Evolutionary conservation across 2,329 filamentous ascomycete genomes (phyloP).

Genomic region (Ophiostoma himal-ulmi): DNA sequence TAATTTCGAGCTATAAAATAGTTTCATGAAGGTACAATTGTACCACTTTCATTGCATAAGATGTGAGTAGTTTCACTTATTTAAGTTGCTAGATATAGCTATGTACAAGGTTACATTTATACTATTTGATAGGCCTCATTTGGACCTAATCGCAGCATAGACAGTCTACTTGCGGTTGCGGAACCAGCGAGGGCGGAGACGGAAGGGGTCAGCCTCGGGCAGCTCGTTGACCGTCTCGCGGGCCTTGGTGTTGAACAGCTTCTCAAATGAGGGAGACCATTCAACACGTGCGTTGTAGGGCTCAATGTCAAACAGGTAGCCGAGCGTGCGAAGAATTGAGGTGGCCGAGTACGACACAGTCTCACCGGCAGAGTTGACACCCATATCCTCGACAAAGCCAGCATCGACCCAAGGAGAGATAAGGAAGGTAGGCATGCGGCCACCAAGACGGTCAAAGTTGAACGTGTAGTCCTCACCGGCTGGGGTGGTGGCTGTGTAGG

Average conservation of each 20-base stretch:
- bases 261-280: slow-evolving; percentile 36
- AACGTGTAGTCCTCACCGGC: slow-evolving; percentile 36
- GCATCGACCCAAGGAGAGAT: slow-evolving; percentile 41
- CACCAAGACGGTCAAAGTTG: slow-evolving; percentile 38
- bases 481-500: slow-evolving; percentile 35
- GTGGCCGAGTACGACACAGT: slow-evolving; percentile 38
- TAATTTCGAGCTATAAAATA: too few species aligned
- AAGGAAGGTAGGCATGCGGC: slow-evolving; percentile 40
- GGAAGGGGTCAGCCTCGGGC: slow-evolving; percentile 16
- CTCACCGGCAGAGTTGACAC: slow-evolving; percentile 34
- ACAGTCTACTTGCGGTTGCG: neutral
- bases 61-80: too few species aligned
- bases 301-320: slow-evolving; percentile 40
- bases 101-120: neutral
- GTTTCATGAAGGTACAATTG: too few species aligned
- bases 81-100: neutral
- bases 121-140: too few species aligned
- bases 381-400: slow-evolving; percentile 37
- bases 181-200: slow-evolving; percentile 5
- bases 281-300: slow-evolving; percentile 36
- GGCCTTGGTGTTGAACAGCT: slow-evolving; percentile 24
- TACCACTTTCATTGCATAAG: too few species aligned
- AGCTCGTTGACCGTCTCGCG: slow-evolving; percentile 20
- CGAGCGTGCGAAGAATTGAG: slow-evolving; percentile 39
- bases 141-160: too few species aligned